Evolutionary conservation across 1,139 yeast species (phyloP).

Genomic region (Blastobotrys ciferrii): DNA sequence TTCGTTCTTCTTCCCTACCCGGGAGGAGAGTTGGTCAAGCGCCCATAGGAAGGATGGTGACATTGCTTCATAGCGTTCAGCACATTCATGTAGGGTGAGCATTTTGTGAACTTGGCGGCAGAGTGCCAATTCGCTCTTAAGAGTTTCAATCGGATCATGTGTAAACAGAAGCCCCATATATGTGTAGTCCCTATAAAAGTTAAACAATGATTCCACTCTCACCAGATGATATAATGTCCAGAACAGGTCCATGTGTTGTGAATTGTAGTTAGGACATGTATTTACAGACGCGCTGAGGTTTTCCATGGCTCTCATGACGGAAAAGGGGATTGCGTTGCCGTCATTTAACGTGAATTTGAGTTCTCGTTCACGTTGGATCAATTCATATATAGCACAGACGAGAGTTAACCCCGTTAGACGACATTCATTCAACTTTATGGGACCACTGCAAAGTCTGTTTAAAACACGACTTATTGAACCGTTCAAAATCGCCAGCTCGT

Average conservation of each 20-base stretch:
- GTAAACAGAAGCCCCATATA: neutral
- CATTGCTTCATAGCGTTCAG: slow-evolving; percentile 7
- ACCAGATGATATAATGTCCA: slow-evolving; percentile 16
- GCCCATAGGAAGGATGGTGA: slow-evolving; percentile 14
- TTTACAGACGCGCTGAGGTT: neutral
- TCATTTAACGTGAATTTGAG: neutral
- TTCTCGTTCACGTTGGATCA: slow-evolving; percentile 10
- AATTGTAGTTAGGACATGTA: neutral
- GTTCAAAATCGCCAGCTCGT: neutral
- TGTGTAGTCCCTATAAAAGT: neutral
- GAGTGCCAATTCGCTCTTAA: neutral
- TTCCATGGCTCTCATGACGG: neutral
- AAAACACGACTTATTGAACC: neutral
- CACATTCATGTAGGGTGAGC: slow-evolving; percentile 4
- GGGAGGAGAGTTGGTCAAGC: slow-evolving; percentile 9
- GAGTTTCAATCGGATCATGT: neutral
- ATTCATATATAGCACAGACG: slow-evolving; percentile 14
- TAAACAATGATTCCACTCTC: slow-evolving; percentile 5
- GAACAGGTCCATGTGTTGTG: slow-evolving; percentile 9
- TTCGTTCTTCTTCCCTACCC: slow-evolving; percentile 9
- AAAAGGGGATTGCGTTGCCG: neutral
- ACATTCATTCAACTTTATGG: slow-evolving; percentile 11
- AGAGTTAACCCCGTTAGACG: slow-evolving; percentile 11
- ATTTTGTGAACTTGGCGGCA: neutral
- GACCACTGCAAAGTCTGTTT: slow-evolving; percentile 1